Conservation (phyloP, 139 green algal genomes). For the Asterochloris erici region DNA sequence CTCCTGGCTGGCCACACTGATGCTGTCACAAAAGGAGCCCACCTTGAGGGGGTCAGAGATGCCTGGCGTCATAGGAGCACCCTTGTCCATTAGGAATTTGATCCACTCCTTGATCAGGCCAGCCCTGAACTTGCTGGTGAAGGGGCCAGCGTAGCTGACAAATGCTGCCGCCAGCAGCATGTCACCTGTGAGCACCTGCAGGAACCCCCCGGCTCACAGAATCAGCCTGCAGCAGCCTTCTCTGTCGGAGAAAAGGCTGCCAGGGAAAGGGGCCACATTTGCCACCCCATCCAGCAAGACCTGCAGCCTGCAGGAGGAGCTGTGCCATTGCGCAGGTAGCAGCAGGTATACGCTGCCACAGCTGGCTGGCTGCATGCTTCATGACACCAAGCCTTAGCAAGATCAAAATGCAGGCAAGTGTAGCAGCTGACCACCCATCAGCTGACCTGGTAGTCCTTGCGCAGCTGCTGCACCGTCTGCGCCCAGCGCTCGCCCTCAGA, state of each 20-base stretch:
- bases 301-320: too few relatives aligned
- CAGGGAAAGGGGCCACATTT: too few relatives aligned
- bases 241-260: too few relatives aligned
- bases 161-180: conserved; percentile 78
- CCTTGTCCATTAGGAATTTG: conserved; percentile 63
- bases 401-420: background rate
- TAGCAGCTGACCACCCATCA: background rate
- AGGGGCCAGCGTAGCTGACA: conserved; percentile 83
- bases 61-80: conserved; percentile 75
- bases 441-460: conserved; percentile 64
- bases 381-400: background rate
- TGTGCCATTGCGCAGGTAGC: background rate
- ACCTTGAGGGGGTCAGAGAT: conserved; percentile 58
- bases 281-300: too few relatives aligned
- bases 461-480: conserved; percentile 67
- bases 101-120: conserved; percentile 70
- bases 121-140: conserved; percentile 73
- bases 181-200: conserved; percentile 77
- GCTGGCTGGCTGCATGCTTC: background rate
- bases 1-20: too few relatives aligned
- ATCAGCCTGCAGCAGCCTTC: too few relatives aligned
- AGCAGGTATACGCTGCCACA: background rate
- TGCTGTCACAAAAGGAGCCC: background rate
- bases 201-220: conserved; percentile 14
- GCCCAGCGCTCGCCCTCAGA: conserved; percentile 79